These are phyloP conservation scores for Apophysomyces ossiformis DNA, from an alignment of 371 early-diverging fungal genomes.

Conservation along the genomic window DNA sequence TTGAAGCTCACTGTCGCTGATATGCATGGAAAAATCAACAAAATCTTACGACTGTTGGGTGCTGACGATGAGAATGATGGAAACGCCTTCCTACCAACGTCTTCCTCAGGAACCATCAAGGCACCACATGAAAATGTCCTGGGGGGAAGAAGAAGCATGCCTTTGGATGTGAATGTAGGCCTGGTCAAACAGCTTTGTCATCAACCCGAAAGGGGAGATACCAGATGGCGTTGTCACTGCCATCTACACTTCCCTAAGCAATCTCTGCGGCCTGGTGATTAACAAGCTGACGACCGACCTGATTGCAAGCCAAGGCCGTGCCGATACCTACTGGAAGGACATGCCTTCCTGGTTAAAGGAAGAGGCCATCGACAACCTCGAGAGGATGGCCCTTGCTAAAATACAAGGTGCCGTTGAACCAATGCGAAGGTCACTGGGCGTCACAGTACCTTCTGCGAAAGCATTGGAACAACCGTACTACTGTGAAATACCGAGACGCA, in stretches of 20 bases:
- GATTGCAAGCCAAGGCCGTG: neutral
- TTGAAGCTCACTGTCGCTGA: no score
- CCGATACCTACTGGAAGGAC: neutral
- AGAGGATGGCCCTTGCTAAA: neutral
- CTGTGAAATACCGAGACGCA: no score
- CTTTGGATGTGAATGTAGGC: no score
- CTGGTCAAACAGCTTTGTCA: no score
- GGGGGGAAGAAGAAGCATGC: neutral
- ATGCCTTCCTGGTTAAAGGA: neutral
- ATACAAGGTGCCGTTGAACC: neutral
- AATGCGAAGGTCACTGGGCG: neutral
- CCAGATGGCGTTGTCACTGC: neutral
- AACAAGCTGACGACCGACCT: neutral
- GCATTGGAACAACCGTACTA: neutral
- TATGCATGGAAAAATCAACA: no score
- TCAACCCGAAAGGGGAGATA: neutral
- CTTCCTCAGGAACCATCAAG: no score
- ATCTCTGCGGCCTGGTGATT: neutral
- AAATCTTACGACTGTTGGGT: no score
- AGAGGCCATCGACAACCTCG: neutral
- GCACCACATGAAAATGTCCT: no score
- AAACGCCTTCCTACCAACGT: no score
- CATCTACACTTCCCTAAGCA: neutral
- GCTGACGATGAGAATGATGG: no score
- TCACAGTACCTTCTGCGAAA: neutral